These are phyloP conservation scores for Bombardia bombarda DNA, from an alignment of 495 filamentous ascomycete species.

Conservation along the genomic window DNA sequence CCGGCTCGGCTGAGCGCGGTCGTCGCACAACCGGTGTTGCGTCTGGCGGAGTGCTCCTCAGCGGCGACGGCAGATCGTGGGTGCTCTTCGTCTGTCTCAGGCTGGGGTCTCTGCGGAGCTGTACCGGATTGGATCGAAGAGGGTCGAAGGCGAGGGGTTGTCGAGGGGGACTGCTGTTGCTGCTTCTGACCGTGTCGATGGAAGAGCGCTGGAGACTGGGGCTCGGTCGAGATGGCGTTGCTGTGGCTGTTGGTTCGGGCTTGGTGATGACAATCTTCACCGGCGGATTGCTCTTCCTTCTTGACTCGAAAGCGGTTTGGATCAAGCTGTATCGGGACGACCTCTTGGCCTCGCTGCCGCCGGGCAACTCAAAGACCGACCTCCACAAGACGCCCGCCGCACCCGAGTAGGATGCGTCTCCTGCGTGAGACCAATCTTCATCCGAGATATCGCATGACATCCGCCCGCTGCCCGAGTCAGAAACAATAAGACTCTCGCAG, in stretches of 20 bases:
- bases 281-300: neutral
- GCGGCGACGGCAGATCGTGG: neutral
- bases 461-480: neutral
- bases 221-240: neutral
- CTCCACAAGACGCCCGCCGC: slow-evolving; percentile 3
- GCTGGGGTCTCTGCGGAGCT: slow-evolving; percentile 4
- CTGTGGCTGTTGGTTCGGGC: slow-evolving; percentile 2
- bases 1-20: slow-evolving; percentile 7
- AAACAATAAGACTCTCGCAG: neutral
- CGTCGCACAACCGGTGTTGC: neutral
- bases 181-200: neutral
- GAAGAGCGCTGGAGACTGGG: neutral
- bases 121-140: slow-evolving; percentile 6
- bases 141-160: slow-evolving; percentile 1
- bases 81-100: slow-evolving; percentile 6
- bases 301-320: neutral
- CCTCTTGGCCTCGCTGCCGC: neutral
- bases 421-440: neutral
- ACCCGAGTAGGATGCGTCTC: neutral
- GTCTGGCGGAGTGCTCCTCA: neutral
- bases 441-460: neutral
- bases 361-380: slow-evolving; percentile 9
- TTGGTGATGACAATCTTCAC: slow-evolving; percentile 8
- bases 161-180: neutral
- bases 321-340: neutral